A percentile compares a stretch with the other conserved stretches of the same genome.
phyloP scores from a whole-genome alignment of 495 filamentous ascomycete genomes.

The Penicillium maclennaniae region DNA sequence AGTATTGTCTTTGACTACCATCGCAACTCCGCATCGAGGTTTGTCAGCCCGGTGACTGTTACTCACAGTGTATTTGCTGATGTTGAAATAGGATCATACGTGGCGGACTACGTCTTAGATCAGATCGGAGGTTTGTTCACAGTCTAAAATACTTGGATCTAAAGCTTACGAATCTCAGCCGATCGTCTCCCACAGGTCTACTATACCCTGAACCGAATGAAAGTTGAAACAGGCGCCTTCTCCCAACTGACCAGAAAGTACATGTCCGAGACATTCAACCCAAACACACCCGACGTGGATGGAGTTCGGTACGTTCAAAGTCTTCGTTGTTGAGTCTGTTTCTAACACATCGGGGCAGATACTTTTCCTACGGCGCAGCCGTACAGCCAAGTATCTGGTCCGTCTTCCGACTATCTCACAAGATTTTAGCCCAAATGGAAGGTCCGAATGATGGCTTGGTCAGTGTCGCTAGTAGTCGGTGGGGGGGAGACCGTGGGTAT shows the following conservation, averaged over 20 bases:
- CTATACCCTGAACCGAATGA: slow-evolving; percentile 58
- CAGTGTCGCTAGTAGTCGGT: slow-evolving; percentile 76
- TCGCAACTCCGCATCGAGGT: slow-evolving; percentile 85
- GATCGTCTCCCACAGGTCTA: slow-evolving; percentile 65
- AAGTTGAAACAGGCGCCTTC: slow-evolving; percentile 79
- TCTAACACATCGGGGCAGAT: slow-evolving; percentile 39
- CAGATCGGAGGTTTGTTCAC: slow-evolving; percentile 51
- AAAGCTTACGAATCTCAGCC: slow-evolving; percentile 20
- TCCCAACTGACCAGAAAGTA: slow-evolving; percentile 76
- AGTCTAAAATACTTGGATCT: not conserved
- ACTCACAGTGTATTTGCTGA: not conserved
- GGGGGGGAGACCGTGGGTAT: slow-evolving; percentile 69
- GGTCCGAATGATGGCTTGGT: slow-evolving; percentile 93
- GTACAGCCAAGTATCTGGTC: slow-evolving; percentile 64
- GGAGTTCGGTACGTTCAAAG: slow-evolving; percentile 52
- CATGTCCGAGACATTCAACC: slow-evolving; percentile 82
- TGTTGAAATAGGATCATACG: slow-evolving; percentile 56
- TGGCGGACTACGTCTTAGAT: slow-evolving; percentile 80
- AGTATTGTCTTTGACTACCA: slow-evolving; percentile 77
- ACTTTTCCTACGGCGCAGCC: slow-evolving; percentile 88
- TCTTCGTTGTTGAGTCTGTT: not conserved
- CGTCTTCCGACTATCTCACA: slow-evolving; percentile 69
- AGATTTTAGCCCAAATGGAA: slow-evolving; percentile 64
- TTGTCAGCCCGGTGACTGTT: not conserved
- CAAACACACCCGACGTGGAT: slow-evolving; percentile 65